phyloP scores from a whole-genome alignment of 164 flowering plant species.

The Tinospora cordifolia region DNA sequence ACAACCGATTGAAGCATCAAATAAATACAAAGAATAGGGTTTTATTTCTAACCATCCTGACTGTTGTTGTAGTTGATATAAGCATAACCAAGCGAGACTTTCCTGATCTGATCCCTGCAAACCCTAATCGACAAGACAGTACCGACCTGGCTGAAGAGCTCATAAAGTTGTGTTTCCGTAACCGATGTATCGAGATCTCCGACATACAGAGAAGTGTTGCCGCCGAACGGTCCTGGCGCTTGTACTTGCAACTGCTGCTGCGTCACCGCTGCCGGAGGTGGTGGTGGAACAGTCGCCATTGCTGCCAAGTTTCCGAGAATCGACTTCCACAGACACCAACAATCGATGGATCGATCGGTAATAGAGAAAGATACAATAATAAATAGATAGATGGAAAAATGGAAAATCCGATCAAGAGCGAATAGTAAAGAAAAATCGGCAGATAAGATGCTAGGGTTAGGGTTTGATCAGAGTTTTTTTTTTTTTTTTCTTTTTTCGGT shows the following conservation, averaged over 20 bases:
- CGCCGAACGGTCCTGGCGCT: constrained; percentile 11
- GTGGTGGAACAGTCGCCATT: not conserved
- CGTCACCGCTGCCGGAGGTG: not conserved
- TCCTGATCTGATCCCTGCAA: constrained; percentile 44
- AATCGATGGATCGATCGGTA: too few species aligned
- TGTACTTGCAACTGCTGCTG: not conserved
- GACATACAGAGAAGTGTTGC: constrained; percentile 45
- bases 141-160: constrained; percentile 39
- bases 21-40: not conserved
- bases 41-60: constrained; percentile 48
- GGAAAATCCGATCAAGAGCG: too few species aligned
- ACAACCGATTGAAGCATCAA: not conserved
- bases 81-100: constrained; percentile 48
- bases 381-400: too few species aligned
- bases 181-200: constrained; percentile 55
- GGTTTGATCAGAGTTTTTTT: too few species aligned
- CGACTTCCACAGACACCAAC: too few species aligned
- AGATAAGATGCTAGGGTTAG: too few species aligned
- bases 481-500: too few species aligned
- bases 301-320: too few species aligned
- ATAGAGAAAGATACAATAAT: too few species aligned
- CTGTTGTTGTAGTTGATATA: constrained; percentile 44
- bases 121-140: constrained; percentile 48
- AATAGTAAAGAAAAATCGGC: too few species aligned
- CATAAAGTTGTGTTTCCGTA: constrained; percentile 35